Conservation (phyloP, 2,329 filamentous ascomycete species). For the Alternaria infectoria region DNA sequence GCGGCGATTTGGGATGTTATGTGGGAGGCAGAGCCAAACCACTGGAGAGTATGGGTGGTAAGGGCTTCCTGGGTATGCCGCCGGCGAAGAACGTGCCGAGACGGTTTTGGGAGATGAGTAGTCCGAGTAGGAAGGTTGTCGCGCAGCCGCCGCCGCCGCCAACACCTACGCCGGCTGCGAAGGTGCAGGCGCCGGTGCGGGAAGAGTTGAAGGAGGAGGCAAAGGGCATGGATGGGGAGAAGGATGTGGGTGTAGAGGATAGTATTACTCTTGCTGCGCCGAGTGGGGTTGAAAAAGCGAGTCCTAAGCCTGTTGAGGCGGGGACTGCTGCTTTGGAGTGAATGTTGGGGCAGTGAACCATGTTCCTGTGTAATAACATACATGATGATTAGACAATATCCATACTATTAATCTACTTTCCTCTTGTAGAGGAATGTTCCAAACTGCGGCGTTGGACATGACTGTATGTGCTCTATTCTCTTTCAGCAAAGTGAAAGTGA, state of each 20-base stretch:
- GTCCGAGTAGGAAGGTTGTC: constrained; percentile 15
- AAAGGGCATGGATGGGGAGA: neutral
- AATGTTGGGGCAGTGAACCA: neutral
- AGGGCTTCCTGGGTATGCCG: constrained; percentile 54
- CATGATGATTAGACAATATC: neutral
- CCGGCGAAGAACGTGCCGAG: constrained; percentile 79
- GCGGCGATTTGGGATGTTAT: constrained; percentile 79
- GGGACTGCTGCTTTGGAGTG: neutral
- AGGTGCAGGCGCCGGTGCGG: neutral
- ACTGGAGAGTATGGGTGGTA: constrained; percentile 35
- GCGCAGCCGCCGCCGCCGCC: neutral
- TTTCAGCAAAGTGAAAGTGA: neutral
- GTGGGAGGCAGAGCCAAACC: constrained; percentile 64
- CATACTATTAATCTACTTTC: neutral
- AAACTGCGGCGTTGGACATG: neutral
- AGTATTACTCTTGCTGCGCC: neutral
- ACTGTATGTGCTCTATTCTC: neutral
- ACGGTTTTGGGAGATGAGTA: constrained; percentile 63
- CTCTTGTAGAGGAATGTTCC: neutral
- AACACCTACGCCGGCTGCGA: neutral
- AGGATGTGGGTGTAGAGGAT: neutral
- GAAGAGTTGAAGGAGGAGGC: neutral
- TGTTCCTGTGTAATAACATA: neutral
- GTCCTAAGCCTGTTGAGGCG: neutral
- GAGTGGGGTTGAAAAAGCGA: neutral